Conservation (phyloP, 202 grass and related monocot genomes). For the Digitaria exilis region DNA sequence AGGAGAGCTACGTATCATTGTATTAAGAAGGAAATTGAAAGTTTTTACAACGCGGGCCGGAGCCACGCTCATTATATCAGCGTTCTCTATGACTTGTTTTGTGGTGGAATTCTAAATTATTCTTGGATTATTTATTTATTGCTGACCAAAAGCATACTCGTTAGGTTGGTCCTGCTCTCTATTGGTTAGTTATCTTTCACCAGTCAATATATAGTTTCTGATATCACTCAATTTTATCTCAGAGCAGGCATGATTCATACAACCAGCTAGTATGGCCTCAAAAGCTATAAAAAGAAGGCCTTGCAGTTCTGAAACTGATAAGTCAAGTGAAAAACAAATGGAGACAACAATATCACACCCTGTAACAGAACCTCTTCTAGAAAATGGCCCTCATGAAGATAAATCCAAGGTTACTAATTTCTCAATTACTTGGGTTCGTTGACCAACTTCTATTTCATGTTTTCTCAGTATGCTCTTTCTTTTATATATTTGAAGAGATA, state of each 20-base stretch:
- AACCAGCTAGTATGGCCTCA: conserved; percentile 34
- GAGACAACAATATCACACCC: conserved; percentile 10
- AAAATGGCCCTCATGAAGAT: conserved; percentile 10
- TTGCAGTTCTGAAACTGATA: conserved; percentile 13
- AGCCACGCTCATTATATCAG: no score
- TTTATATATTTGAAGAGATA: conserved; percentile 37
- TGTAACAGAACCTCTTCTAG: conserved; percentile 46
- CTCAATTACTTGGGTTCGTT: neutral
- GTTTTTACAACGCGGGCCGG: no score
- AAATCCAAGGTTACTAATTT: conserved; percentile 30
- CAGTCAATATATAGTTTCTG: neutral
- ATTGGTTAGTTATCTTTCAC: neutral
- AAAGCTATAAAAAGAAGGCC: conserved; percentile 39
- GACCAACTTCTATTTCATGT: neutral
- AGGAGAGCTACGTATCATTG: no score
- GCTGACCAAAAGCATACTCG: neutral
- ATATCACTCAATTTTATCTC: neutral
- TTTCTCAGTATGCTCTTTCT: neutral
- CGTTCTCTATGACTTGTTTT: neutral
- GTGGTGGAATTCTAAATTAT: neutral
- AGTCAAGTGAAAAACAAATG: conserved; percentile 11
- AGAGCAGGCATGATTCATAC: conserved; percentile 30
- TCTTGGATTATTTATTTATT: neutral
- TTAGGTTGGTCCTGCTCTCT: neutral
- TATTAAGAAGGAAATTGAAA: no score